Base-by-base conservation (phyloP, 116 monocot genomes). In the Cymodocea nodosa region DNA sequence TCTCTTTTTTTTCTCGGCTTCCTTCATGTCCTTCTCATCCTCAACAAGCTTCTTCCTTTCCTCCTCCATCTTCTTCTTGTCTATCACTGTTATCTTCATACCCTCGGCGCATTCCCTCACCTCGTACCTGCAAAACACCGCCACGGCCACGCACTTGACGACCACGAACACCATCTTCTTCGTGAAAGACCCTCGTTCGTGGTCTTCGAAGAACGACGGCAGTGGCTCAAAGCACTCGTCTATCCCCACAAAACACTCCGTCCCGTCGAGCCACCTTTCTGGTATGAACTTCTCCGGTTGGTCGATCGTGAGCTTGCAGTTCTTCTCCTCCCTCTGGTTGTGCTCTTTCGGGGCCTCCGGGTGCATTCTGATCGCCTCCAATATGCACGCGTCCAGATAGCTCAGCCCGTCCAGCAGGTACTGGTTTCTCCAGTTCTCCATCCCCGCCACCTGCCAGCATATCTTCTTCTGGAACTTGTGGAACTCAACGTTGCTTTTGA, bases 81-180 rank as follows among this genome's bases (percentile, higher is more conserved):
- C 30, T 30, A 30, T 30, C 30, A 30, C 30, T 30, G 30, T 30
- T 30, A 30, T 30, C 54, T 59, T 60, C 25, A 4, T 30, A 15
- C 30, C 60, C 22, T 13, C 15, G 10, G 11, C 4, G 0, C 30
- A 6, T 3, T 34, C 60, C 10, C 6, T 34, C 12, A 60, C 30
- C 60, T 60, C 16, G 60, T 30, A 30, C 60, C 35, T 60, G 34
- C 34, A 60, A 4, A 60, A 25, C 5, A 60, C 60, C 6, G 23
- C 60, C 16, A 60, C 35, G 60, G 60, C 60, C 34, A 60, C 60
- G 30, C 60, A 60, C 60, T 60, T 60, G 30, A 36, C 35, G 14
- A 35, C 60, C 6, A 60, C 16, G 34, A 30, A 34, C 60, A 60
- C 30, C 14, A 60, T 60, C 35, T 15, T 60, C 60, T 34, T 30